Evolutionary conservation across 164 flowering plant genomes (phyloP).

Genomic region (Kingdonia uniflora): DNA sequence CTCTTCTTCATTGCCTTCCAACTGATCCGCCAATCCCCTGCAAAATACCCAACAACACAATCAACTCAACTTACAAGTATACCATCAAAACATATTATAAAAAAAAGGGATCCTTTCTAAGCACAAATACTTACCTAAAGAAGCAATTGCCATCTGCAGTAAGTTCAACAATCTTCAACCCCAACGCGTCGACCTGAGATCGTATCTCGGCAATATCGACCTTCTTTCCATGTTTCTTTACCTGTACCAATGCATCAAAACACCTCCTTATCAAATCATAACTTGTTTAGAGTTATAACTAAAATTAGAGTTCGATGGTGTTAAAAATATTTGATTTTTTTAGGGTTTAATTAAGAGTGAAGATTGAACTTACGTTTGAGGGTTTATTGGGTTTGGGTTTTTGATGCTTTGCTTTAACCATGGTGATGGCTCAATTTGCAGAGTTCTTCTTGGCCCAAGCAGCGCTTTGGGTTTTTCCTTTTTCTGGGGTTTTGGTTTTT

Average conservation of each 20-base stretch:
- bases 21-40: conserved; percentile 86
- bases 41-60: conserved; percentile 6
- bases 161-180: conserved; percentile 57
- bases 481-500: too few species aligned
- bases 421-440: too few species aligned
- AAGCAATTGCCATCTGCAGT: conserved; percentile 93
- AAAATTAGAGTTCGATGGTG: neutral
- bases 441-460: too few species aligned
- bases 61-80: neutral
- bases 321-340: neutral
- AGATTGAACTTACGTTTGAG: neutral
- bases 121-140: conserved; percentile 48
- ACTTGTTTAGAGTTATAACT: neutral
- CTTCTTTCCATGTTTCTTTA: conserved; percentile 51
- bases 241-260: conserved; percentile 8
- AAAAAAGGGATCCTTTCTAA: neutral
- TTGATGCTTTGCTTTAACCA: conserved; percentile 54
- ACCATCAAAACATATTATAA: neutral
- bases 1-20: conserved; percentile 81
- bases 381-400: conserved; percentile 32
- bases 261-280: too few species aligned
- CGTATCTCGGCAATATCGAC: conserved; percentile 47
- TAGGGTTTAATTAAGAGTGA: too few species aligned
- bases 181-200: conserved; percentile 63
- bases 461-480: too few species aligned